Percentiles rank a stretch among this genome's conserved stretches.
phyloP scores from a whole-genome alignment of 495 filamentous ascomycete species.

The Elasticomyces elasticus region DNA sequence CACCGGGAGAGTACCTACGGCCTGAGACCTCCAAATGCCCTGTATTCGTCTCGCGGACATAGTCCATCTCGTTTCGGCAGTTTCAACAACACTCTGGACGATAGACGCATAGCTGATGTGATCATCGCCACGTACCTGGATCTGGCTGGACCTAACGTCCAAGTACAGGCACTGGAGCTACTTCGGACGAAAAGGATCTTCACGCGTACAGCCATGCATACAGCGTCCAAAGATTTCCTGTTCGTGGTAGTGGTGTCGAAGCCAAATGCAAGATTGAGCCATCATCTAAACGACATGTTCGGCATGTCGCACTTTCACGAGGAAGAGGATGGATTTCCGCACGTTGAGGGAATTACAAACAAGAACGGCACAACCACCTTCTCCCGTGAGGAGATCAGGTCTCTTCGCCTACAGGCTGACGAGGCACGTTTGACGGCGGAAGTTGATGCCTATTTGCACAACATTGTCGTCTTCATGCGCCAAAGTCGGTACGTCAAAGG shows the following conservation, averaged over 20 bases:
- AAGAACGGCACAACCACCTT: neutral
- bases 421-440: constrained; percentile 48
- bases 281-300: constrained; percentile 60
- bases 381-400: constrained; percentile 35
- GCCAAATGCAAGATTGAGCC: constrained; percentile 15
- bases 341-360: constrained; percentile 42
- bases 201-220: constrained; percentile 57
- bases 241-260: constrained; percentile 54
- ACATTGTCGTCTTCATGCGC: constrained; percentile 75
- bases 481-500: constrained; percentile 74
- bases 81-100: constrained; percentile 29
- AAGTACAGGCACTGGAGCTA: constrained; percentile 80
- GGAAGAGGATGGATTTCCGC: constrained; percentile 56
- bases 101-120: constrained; percentile 58
- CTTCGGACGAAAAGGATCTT: constrained; percentile 69
- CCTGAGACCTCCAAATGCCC: neutral
- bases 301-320: constrained; percentile 84
- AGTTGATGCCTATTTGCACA: constrained; percentile 68
- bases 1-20: neutral
- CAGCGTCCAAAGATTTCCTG: constrained; percentile 70
- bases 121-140: constrained; percentile 75
- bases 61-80: constrained; percentile 20
- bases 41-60: constrained; percentile 3
- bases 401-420: constrained; percentile 32
- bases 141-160: constrained; percentile 55